Percentiles rank a stretch among this genome's conserved stretches.
Evolutionary conservation across 176 grass and related monocot genomes (phyloP).

Genomic region (Guadua angustifolia): DNA sequence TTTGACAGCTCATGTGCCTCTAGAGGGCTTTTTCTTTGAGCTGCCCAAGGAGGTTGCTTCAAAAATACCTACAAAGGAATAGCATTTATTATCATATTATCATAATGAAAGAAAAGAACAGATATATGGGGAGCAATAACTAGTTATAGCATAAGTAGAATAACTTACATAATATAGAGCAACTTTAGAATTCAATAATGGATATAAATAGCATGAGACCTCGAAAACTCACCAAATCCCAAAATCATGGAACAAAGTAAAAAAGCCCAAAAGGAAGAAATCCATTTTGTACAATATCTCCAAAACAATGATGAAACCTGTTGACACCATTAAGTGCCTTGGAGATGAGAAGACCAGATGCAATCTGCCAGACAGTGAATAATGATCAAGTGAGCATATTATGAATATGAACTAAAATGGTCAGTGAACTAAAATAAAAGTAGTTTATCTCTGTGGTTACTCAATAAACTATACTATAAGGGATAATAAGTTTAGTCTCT

Average conservation of each 20-base stretch:
- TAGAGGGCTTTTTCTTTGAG: constrained; percentile 68
- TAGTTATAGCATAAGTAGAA: constrained; percentile 31
- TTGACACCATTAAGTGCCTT: constrained; percentile 83
- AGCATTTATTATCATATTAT: constrained; percentile 1
- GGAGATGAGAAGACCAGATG: too few relatives aligned
- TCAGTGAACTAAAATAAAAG: constrained; percentile 16
- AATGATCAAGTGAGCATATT: too few relatives aligned
- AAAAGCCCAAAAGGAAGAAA: constrained; percentile 90
- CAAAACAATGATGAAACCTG: constrained; percentile 79
- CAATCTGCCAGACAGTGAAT: constrained; percentile 63
- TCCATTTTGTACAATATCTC: constrained; percentile 87
- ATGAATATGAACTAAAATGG: too few relatives aligned
- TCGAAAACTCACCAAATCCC: constrained; percentile 77
- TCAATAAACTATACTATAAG: constrained; percentile 14
- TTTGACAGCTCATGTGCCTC: constrained; percentile 76
- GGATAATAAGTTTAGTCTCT: constrained; percentile 16
- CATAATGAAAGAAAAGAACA: constrained; percentile 35
- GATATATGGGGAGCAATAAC: background rate
- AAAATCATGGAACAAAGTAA: constrained; percentile 72
- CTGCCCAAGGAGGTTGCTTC: constrained; percentile 85
- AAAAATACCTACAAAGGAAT: constrained; percentile 75
- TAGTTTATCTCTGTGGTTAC: background rate
- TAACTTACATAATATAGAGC: constrained; percentile 21
- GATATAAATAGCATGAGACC: constrained; percentile 34
- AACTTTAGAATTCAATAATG: constrained; percentile 18